Evolutionary conservation across 2,329 filamentous ascomycete genomes (phyloP), one percentile per base, ranked within the genome.

Genomic region (Fusarium chlamydosporum): DNA sequence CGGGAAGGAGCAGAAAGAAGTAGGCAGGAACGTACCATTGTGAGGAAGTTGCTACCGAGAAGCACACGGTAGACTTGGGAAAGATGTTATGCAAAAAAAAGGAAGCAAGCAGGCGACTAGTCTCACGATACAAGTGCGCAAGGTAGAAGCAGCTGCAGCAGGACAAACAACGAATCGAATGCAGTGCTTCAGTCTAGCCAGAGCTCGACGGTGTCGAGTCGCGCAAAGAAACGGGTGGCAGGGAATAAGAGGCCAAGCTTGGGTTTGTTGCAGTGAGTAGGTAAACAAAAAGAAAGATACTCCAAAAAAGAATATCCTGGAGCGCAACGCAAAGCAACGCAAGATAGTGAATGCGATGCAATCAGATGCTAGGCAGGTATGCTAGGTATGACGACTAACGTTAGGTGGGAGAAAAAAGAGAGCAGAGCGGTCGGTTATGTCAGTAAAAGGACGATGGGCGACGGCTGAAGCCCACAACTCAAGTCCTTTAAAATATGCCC

Each of bases 391-490:
- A 50, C 66, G 34, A 59, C 52, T 65, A 65, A 31, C 54, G 23
- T 23, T 47, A 42, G 61, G 48, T 45, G 50, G 61, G 37, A 52
- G 43, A 61, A 42, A 46, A 69, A 67, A 70, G 56, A 66, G 51
- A 66, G 61, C 37, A 70, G 67, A 70, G 62, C 63, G 67, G 67
- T 70, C 67, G 67, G 67, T 70, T 70, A 68, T 69, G 67, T 68
- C 67, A 70, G 67, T 70, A 70, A 69, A 69, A 58, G 48, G 59
- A 37, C 54, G 59, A 70, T 67, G 48, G 61, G 53, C 60, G 52
- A 65, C 61, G 63, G 50, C 61, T 67, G 56, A 65, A 67, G 61
- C 67, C 67, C 63, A 70, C 67, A 70, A 65, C 60, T 65, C 47
- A 47, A 42, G 53, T 68, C 51, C 62, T 54, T 54, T 51, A 26